These are phyloP conservation scores for Aspergillus bombycis DNA, from an alignment of 2,329 filamentous ascomycete species.

Conservation along the genomic window DNA sequence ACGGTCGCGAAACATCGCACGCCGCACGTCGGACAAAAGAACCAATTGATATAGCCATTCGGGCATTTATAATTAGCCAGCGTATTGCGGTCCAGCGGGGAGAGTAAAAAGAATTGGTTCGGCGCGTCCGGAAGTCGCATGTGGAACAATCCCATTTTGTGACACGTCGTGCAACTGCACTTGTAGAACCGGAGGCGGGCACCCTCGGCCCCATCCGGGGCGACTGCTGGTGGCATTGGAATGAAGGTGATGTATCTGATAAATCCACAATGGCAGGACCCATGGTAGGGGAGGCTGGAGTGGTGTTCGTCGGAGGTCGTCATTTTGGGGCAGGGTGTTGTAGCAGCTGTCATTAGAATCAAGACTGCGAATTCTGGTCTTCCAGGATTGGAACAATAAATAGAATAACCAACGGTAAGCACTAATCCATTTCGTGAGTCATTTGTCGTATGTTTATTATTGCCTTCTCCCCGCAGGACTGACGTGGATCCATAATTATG, in stretches of 20 bases:
- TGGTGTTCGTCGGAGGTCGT: background rate
- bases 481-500: background rate
- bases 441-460: background rate
- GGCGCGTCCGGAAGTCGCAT: background rate
- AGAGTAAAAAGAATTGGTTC: background rate
- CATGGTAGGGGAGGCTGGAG: background rate
- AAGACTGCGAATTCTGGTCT: no score
- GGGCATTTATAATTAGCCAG: background rate
- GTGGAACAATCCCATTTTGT: background rate
- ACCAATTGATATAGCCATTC: background rate
- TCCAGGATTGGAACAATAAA: background rate
- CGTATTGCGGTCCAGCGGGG: background rate
- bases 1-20: background rate
- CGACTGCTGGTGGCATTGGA: background rate
- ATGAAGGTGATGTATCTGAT: background rate
- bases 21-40: background rate
- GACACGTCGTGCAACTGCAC: background rate
- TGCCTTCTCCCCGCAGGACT: background rate
- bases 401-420: background rate
- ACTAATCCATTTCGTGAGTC: background rate
- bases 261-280: background rate
- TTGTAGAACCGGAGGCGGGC: background rate
- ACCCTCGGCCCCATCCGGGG: background rate
- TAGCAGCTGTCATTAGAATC: background rate
- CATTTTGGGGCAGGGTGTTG: background rate